A percentile compares a stretch with the other conserved stretches of the same genome.
These are phyloP conservation scores for Lactarius sp. DNA, from an alignment of 768 basidiomycete species.

Conservation along the genomic window DNA sequence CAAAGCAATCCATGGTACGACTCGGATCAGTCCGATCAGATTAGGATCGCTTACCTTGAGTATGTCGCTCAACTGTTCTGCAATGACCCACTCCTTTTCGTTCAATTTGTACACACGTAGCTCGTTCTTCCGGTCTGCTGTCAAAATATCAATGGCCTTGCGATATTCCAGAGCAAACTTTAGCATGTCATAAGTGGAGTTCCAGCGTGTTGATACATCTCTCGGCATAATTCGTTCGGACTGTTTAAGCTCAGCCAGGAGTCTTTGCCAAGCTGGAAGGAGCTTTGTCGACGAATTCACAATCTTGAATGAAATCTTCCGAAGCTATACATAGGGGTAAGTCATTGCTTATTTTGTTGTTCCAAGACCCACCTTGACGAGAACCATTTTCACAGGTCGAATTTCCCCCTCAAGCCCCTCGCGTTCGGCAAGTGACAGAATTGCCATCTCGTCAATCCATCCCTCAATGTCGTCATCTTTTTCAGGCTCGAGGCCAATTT, in stretches of 20 bases:
- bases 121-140: background rate
- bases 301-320: too few species aligned
- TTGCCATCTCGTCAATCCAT: background rate
- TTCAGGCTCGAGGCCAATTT: too few species aligned
- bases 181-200: too few species aligned
- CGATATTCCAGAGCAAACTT: background rate
- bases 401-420: background rate
- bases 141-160: background rate
- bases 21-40: too few species aligned
- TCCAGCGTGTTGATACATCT: background rate
- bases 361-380: background rate
- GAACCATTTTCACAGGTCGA: background rate
- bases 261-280: background rate
- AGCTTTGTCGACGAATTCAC: too few species aligned
- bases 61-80: background rate
- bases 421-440: too few species aligned
- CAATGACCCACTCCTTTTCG: background rate
- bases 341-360: too few species aligned
- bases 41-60: too few species aligned
- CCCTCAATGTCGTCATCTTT: background rate
- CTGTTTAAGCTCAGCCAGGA: background rate
- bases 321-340: too few species aligned
- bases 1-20: background rate
- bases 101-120: background rate
- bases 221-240: background rate